Conservation (phyloP, 2,329 filamentous ascomycete genomes). For the Parafenestella ontariensis region DNA sequence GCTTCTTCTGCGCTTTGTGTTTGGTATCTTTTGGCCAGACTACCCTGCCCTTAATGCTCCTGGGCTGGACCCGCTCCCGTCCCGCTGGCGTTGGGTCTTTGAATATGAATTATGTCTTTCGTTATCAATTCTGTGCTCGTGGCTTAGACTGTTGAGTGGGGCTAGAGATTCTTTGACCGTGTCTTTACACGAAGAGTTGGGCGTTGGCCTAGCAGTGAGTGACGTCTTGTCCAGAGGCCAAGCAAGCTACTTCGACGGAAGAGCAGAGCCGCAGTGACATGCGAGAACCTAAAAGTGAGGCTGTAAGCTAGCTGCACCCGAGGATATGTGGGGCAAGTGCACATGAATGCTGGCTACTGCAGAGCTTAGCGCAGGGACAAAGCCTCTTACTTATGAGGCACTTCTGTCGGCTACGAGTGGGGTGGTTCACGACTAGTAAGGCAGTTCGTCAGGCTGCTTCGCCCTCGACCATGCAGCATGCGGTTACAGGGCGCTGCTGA, state of each 20-base stretch:
- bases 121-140: neutral
- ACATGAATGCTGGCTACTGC: constrained; percentile 3
- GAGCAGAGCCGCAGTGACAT: constrained; percentile 18
- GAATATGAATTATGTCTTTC: constrained; percentile 22
- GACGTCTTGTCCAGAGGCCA: neutral
- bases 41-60: constrained; percentile 32
- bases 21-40: constrained; percentile 32
- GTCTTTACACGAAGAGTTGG: neutral
- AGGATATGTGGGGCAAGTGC: neutral
- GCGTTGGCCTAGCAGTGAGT: neutral
- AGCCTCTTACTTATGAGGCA: constrained; percentile 24
- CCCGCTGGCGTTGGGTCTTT: constrained; percentile 21
- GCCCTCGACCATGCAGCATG: constrained; percentile 18
- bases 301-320: constrained; percentile 15
- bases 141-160: constrained; percentile 6
- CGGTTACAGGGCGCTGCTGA: constrained; percentile 11
- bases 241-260: neutral
- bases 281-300: constrained; percentile 17
- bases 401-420: constrained; percentile 26
- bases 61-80: constrained; percentile 32
- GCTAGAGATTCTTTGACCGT: constrained; percentile 1
- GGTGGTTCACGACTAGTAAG: constrained; percentile 28
- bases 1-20: constrained; percentile 12
- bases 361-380: constrained; percentile 18
- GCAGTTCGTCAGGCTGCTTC: constrained; percentile 33